phyloP scores from a whole-genome alignment of 148 eudicot species.

The Rhododendron simsii region DNA sequence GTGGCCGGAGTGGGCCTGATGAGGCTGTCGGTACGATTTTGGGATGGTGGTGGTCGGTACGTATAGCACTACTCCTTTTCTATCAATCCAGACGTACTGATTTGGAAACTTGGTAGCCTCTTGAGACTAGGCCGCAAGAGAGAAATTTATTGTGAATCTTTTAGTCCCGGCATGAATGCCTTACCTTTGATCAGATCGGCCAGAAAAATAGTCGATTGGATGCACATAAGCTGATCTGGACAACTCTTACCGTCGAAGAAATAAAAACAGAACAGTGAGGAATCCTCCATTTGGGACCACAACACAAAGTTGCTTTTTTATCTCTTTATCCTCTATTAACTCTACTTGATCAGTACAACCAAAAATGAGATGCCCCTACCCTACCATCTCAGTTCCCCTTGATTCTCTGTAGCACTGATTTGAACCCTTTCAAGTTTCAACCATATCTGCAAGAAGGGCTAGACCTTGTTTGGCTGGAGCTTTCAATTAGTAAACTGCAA shows the following conservation, averaged over 20 bases:
- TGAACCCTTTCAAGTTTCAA: not conserved
- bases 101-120: too few species aligned
- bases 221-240: not conserved
- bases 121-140: too few species aligned
- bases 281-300: not conserved
- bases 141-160: too few species aligned
- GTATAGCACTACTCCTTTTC: too few species aligned
- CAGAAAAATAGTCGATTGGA: too few species aligned
- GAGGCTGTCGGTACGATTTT: too few species aligned
- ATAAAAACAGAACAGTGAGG: not conserved
- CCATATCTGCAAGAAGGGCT: not conserved
- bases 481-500: not conserved
- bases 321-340: not conserved
- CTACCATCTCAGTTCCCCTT: not conserved
- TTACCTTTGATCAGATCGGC: too few species aligned
- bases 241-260: too few species aligned
- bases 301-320: not conserved
- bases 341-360: not conserved
- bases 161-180: too few species aligned
- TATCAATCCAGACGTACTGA: too few species aligned
- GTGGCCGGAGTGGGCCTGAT: too few species aligned
- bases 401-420: not conserved
- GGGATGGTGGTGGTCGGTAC: too few species aligned
- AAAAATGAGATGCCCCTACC: not conserved
- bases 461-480: not conserved